These are phyloP conservation scores for Tuctoria greenei DNA, from an alignment of 176 grass and related monocot species.

Conservation along the genomic window DNA sequence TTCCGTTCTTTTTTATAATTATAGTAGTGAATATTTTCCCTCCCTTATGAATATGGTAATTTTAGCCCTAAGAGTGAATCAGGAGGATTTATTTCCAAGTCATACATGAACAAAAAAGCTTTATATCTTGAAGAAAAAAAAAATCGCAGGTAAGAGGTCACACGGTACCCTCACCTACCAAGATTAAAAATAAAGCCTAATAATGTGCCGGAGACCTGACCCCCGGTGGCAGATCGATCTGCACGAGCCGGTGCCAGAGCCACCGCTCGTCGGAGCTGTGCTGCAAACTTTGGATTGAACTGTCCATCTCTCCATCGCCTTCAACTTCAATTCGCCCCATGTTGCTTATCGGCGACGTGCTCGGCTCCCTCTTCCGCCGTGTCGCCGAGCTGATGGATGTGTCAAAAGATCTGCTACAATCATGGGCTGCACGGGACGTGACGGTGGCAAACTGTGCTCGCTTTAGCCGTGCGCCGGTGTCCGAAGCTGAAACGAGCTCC, in stretches of 20 bases:
- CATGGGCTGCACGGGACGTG: neutral
- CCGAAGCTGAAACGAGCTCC: neutral
- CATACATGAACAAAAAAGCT: too few species aligned
- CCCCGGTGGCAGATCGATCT: too few species aligned
- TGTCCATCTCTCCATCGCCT: neutral
- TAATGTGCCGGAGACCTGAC: too few species aligned
- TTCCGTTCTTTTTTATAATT: too few species aligned
- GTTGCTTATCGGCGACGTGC: conserved; percentile 40
- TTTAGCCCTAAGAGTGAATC: too few species aligned
- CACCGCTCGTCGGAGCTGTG: neutral
- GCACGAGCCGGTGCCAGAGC: neutral
- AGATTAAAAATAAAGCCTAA: too few species aligned
- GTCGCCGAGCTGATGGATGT: neutral
- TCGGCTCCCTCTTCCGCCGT: neutral
- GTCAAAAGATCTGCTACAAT: neutral
- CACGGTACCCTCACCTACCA: too few species aligned
- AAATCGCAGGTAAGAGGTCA: too few species aligned
- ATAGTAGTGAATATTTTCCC: too few species aligned
- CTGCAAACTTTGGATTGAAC: neutral
- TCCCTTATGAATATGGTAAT: too few species aligned
- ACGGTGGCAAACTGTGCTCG: neutral
- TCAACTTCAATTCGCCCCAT: conserved; percentile 37
- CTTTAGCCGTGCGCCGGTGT: neutral
- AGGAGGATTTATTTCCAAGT: too few species aligned
- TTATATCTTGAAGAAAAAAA: too few species aligned